phyloP scores from a whole-genome alignment of 2,329 filamentous ascomycete genomes.

The Botrytis deweyae region DNA sequence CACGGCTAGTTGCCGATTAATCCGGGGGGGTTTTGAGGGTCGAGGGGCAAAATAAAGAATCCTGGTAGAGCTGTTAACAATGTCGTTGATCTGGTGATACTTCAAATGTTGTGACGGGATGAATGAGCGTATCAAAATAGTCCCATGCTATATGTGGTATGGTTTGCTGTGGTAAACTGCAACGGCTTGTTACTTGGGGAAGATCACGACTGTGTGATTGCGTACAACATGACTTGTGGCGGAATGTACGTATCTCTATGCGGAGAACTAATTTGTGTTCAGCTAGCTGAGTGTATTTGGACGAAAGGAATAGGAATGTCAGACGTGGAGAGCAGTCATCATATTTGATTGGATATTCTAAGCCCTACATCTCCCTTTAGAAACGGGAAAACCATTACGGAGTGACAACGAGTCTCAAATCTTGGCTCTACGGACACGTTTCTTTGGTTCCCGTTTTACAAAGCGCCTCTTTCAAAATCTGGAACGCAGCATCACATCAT shows the following conservation, averaged over 20 bases:
- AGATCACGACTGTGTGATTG: not conserved
- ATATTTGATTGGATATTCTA: constrained; percentile 3
- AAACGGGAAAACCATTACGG: not conserved
- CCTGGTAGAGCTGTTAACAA: not conserved
- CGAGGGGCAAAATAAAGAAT: not conserved
- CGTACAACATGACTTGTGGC: not conserved
- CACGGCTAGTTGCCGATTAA: not conserved
- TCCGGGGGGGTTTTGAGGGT: not conserved
- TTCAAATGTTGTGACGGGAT: not conserved
- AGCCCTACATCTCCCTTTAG: not conserved
- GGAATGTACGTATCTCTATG: not conserved
- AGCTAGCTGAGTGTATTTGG: constrained; percentile 1
- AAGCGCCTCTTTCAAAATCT: not conserved
- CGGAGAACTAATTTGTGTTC: not conserved
- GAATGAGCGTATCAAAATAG: not conserved
- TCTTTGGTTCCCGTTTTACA: not conserved
- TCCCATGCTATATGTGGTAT: not conserved
- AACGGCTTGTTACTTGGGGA: not conserved
- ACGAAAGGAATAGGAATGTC: constrained; percentile 7
- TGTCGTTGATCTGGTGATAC: not conserved
- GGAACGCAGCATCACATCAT: not conserved
- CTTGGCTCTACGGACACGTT: not conserved
- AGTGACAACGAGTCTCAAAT: not conserved
- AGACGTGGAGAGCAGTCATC: not conserved
- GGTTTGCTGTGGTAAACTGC: not conserved